Conservation (phyloP, 148 eudicot species). For the Polygonum aviculare region DNA sequence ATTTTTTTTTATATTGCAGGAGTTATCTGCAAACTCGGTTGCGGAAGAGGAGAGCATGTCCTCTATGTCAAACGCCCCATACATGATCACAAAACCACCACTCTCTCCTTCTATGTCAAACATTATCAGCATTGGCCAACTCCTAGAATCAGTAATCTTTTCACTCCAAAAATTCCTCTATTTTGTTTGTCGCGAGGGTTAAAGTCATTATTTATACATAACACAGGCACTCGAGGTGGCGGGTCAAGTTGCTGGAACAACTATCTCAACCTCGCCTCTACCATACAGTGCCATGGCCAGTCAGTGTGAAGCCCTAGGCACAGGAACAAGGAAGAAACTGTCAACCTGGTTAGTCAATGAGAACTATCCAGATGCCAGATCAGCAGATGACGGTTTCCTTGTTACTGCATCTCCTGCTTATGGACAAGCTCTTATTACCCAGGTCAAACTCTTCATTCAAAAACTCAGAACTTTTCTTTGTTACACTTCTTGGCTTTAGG, state of each 20-base stretch:
- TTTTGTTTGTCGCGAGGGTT: background rate
- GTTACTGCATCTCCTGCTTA: slow-evolving; percentile 16
- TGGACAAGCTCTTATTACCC: slow-evolving; percentile 23
- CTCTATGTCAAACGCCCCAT: slow-evolving; percentile 48
- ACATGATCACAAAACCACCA: slow-evolving; percentile 36
- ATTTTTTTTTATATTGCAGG: slow-evolving; percentile 37
- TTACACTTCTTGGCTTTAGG: background rate
- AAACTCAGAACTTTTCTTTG: background rate
- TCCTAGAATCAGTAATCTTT: slow-evolving; percentile 70
- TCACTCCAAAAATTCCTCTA: background rate
- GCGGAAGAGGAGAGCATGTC: slow-evolving; percentile 56
- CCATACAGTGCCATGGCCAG: slow-evolving; percentile 77
- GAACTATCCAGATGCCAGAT: slow-evolving; percentile 19
- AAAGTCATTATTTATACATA: background rate
- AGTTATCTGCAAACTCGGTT: slow-evolving; percentile 43
- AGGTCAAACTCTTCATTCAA: slow-evolving; percentile 25
- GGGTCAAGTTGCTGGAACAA: slow-evolving; percentile 88
- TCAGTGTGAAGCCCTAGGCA: slow-evolving; percentile 83
- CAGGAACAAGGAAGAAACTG: slow-evolving; percentile 71
- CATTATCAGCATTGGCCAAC: slow-evolving; percentile 83
- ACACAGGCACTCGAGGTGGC: slow-evolving; percentile 88
- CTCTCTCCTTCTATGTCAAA: slow-evolving; percentile 46
- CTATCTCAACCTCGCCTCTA: slow-evolving; percentile 75
- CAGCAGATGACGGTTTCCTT: slow-evolving; percentile 8
- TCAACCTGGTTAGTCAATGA: slow-evolving; percentile 68